phyloP scores from a whole-genome alignment of 2,329 filamentous ascomycete genomes.

The Paracoccidioides brasiliensis region DNA sequence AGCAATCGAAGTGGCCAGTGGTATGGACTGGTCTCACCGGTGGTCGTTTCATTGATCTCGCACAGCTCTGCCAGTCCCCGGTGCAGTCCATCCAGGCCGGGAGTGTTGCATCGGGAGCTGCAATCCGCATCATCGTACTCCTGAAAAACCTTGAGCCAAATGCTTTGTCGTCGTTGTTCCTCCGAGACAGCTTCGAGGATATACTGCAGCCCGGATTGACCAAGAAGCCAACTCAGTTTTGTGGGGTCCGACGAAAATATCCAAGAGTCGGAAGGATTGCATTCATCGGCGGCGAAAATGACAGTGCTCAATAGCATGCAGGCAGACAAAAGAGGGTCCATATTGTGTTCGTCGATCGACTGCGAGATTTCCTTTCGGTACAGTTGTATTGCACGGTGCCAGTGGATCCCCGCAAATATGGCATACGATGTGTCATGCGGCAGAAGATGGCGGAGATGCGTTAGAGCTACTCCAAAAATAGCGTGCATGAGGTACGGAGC shows the following conservation, averaged over 20 bases:
- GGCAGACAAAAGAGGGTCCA: conserved; percentile 26
- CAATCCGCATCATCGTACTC: conserved; percentile 13
- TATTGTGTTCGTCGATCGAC: conserved; percentile 20
- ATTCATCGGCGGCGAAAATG: conserved; percentile 21
- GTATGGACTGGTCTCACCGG: conserved; percentile 22
- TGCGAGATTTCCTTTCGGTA: conserved; percentile 22
- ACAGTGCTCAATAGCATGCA: conserved; percentile 26
- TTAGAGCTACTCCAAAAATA: conserved; percentile 22
- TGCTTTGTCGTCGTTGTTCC: conserved; percentile 19
- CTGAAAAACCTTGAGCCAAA: conserved; percentile 23
- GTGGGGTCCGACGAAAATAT: conserved; percentile 22
- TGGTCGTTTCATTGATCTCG: conserved; percentile 18
- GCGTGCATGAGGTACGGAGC: conserved; percentile 28
- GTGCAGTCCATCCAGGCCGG: conserved; percentile 19
- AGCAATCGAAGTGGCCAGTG: conserved; percentile 26
- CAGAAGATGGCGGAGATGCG: conserved; percentile 19
- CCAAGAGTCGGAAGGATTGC: conserved; percentile 22
- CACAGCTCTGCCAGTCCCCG: conserved; percentile 24
- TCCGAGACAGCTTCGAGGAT: conserved; percentile 16
- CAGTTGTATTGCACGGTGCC: conserved; percentile 23
- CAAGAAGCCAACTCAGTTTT: conserved; percentile 24
- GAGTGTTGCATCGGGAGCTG: conserved; percentile 18
- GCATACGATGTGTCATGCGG: conserved; percentile 17
- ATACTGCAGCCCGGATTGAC: conserved; percentile 24
- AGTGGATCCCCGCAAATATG: conserved; percentile 24